Conservation (phyloP, 2,329 filamentous ascomycete species). For the Beauveria asiatica region DNA sequence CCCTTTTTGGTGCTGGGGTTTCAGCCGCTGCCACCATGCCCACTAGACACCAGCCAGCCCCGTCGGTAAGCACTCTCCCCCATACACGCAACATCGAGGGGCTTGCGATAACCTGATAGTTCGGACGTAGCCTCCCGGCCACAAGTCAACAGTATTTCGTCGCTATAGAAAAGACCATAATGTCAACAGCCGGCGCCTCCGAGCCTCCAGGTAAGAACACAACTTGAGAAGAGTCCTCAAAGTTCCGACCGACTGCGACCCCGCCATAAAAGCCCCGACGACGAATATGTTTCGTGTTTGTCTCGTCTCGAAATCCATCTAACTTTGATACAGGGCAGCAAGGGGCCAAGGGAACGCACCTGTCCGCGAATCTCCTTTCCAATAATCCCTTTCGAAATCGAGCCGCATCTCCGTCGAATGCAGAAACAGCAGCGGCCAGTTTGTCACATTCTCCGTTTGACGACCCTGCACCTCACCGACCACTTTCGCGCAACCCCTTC, state of each 20-base stretch:
- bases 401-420: slow-evolving; percentile 48
- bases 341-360: slow-evolving; percentile 6
- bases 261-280: slow-evolving; percentile 1
- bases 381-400: slow-evolving; percentile 78
- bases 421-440: slow-evolving; percentile 19
- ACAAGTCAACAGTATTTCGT: not conserved
- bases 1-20: slow-evolving; percentile 6
- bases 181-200: slow-evolving; percentile 1
- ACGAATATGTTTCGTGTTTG: slow-evolving; percentile 2
- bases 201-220: slow-evolving; percentile 2
- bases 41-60: not conserved
- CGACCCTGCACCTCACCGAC: slow-evolving; percentile 46
- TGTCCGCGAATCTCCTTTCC: slow-evolving; percentile 54
- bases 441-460: slow-evolving; percentile 50
- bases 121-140: not conserved
- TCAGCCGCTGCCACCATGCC: slow-evolving; percentile 5
- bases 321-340: slow-evolving; percentile 4
- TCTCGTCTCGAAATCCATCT: not conserved
- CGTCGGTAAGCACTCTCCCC: not conserved
- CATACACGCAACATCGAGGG: not conserved
- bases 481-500: slow-evolving; percentile 68
- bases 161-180: not conserved
- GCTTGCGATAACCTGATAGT: not conserved
- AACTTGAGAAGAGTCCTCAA: not conserved
- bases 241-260: not conserved